A percentile compares a stretch with the other conserved stretches of the same genome.
phyloP scores from a whole-genome alignment of 106 monocot species.

The Platanthera zijinensis region DNA sequence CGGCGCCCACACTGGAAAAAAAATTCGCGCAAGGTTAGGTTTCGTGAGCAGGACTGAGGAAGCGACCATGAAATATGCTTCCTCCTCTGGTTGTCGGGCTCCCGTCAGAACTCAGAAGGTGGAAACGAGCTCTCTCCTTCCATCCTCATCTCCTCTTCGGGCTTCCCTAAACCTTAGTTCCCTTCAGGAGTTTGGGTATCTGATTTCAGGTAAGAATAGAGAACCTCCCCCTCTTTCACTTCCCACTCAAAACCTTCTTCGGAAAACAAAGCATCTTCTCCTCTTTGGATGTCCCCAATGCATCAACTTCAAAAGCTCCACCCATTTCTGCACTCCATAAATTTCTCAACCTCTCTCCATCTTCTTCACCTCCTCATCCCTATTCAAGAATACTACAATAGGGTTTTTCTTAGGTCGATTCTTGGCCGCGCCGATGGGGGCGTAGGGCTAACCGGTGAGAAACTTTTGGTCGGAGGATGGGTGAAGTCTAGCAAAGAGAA shows the following conservation, averaged over 20 bases:
- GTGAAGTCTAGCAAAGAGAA: constrained; percentile 49
- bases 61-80: too few species aligned
- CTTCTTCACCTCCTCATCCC: not conserved
- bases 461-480: constrained; percentile 76
- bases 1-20: too few species aligned
- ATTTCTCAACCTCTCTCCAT: not conserved
- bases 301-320: not conserved
- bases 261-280: constrained; percentile 20
- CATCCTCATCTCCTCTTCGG: too few species aligned
- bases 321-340: not conserved
- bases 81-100: too few species aligned
- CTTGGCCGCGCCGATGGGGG: constrained; percentile 30
- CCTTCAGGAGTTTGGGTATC: too few species aligned
- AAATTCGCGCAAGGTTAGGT: too few species aligned
- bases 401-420: constrained; percentile 50
- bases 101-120: too few species aligned
- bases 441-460: constrained; percentile 40
- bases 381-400: not conserved
- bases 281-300: not conserved
- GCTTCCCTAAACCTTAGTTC: too few species aligned
- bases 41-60: too few species aligned
- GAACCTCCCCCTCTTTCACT: not conserved
- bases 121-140: too few species aligned
- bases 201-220: too few species aligned
- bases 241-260: not conserved